These are phyloP conservation scores for Parafenestella ontariensis DNA, from an alignment of 2,329 filamentous ascomycete genomes.

Conservation along the genomic window DNA sequence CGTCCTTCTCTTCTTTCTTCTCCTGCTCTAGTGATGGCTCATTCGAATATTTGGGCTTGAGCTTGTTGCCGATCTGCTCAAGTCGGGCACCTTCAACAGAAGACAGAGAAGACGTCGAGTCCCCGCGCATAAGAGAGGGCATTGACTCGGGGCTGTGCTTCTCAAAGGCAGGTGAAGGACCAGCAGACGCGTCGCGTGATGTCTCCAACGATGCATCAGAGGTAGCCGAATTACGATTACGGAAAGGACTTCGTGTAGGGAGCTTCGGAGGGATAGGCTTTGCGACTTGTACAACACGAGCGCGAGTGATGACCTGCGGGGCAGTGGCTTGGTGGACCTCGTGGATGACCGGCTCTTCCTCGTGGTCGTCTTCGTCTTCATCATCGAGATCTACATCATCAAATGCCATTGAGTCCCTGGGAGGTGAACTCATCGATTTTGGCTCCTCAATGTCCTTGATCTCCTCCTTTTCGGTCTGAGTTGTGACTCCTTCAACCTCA, in stretches of 20 bases:
- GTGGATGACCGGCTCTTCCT: slow-evolving; percentile 72
- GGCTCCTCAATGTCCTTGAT: background rate
- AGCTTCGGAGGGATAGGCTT: slow-evolving; percentile 80
- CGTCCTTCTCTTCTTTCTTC: slow-evolving; percentile 36
- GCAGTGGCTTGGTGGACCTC: slow-evolving; percentile 70
- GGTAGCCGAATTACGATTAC: slow-evolving; percentile 48
- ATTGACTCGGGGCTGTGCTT: slow-evolving; percentile 42
- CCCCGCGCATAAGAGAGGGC: slow-evolving; percentile 44
- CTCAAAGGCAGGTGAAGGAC: slow-evolving; percentile 30
- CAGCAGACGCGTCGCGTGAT: slow-evolving; percentile 24
- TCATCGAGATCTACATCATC: slow-evolving; percentile 56
- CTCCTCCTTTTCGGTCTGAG: background rate
- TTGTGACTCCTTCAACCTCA: slow-evolving; percentile 11
- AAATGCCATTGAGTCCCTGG: slow-evolving; percentile 23
- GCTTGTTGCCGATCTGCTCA: slow-evolving; percentile 32
- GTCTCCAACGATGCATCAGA: slow-evolving; percentile 35
- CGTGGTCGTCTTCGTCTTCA: slow-evolving; percentile 51
- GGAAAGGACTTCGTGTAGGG: slow-evolving; percentile 76
- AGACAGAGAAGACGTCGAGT: slow-evolving; percentile 43
- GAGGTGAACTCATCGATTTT: slow-evolving; percentile 27
- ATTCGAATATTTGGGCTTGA: slow-evolving; percentile 34
- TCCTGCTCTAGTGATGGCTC: slow-evolving; percentile 22
- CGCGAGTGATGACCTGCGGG: slow-evolving; percentile 74
- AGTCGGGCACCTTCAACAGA: slow-evolving; percentile 42
- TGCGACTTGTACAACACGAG: slow-evolving; percentile 82